These are phyloP conservation scores for Yamadazyma trypodendri DNA, from an alignment of 1,139 yeast genomes.

Conservation along the genomic window DNA sequence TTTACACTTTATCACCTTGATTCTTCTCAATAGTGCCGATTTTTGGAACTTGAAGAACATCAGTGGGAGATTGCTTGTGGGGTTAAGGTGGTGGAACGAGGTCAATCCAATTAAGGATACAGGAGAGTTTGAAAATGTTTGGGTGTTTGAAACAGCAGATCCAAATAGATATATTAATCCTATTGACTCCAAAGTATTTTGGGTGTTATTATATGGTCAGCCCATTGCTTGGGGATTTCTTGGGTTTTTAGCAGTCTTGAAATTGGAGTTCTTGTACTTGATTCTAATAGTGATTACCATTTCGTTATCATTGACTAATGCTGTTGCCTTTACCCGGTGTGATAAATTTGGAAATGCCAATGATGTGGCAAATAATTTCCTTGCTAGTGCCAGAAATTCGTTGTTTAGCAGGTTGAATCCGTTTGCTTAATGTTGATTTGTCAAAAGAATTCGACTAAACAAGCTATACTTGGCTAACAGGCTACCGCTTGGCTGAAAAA, in stretches of 20 bases:
- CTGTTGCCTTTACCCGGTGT: conserved; percentile 86
- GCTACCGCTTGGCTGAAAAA: no score
- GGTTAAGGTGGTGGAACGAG: conserved; percentile 95
- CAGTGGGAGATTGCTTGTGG: conserved; percentile 85
- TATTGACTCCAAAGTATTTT: conserved; percentile 84
- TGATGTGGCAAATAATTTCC: conserved; percentile 46
- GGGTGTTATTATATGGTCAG: conserved; percentile 73
- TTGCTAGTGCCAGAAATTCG: conserved; percentile 50
- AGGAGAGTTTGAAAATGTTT: conserved; percentile 65
- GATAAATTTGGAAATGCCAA: conserved; percentile 86
- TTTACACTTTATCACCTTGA: conserved; percentile 73
- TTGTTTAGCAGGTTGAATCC: conserved; percentile 53
- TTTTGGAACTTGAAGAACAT: conserved; percentile 94
- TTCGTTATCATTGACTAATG: conserved; percentile 72
- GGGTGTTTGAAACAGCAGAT: conserved; percentile 90
- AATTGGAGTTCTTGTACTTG: conserved; percentile 74
- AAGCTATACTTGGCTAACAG: no score
- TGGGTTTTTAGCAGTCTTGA: conserved; percentile 74
- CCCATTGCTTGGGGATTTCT: conserved; percentile 76
- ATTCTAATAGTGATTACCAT: conserved; percentile 65
- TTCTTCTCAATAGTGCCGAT: conserved; percentile 78
- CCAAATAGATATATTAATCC: conserved; percentile 84
- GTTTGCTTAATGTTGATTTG: conserved; percentile 19
- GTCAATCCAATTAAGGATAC: conserved; percentile 41
- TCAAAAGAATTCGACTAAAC: background rate